Evolutionary conservation across 331 rosid species (phyloP).

Genomic region (Dryas integrifolia): DNA sequence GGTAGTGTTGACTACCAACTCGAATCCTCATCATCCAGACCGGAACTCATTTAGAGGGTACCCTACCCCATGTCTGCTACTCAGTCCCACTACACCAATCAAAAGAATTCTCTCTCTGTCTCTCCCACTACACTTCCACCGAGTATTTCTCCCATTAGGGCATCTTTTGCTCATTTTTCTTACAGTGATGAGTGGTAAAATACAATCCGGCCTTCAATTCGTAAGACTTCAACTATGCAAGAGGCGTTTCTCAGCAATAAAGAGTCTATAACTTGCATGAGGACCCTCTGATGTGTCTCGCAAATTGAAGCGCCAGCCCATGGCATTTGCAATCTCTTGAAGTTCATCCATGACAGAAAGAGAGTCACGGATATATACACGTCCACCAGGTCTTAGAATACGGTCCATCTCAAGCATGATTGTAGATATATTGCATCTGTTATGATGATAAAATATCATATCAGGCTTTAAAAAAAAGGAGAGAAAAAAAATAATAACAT

Average conservation of each 20-base stretch:
- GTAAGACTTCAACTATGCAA: slow-evolving; percentile 38
- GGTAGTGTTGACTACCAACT: neutral
- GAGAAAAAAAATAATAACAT: neutral
- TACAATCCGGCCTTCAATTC: neutral
- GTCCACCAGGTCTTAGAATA: slow-evolving; percentile 84
- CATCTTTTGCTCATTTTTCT: neutral
- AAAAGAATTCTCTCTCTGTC: slow-evolving; percentile 4
- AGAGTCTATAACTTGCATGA: slow-evolving; percentile 78
- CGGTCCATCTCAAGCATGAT: slow-evolving; percentile 98
- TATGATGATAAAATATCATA: slow-evolving; percentile 9
- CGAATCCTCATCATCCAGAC: neutral
- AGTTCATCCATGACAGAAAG: slow-evolving; percentile 80
- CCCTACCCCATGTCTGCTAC: slow-evolving; percentile 5
- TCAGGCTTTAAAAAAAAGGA: neutral
- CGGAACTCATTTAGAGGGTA: neutral
- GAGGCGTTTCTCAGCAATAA: slow-evolving; percentile 64
- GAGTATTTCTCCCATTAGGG: neutral
- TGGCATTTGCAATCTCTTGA: slow-evolving; percentile 57
- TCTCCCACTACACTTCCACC: neutral
- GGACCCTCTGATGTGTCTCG: slow-evolving; percentile 92
- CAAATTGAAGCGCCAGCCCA: slow-evolving; percentile 67
- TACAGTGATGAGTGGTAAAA: neutral
- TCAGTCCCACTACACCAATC: slow-evolving; percentile 11
- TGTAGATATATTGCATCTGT: slow-evolving; percentile 74
- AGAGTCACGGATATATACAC: slow-evolving; percentile 71